These are phyloP conservation scores for Babesia sp. DNA, from an alignment of 169 alveolate species.

Conservation along the genomic window DNA sequence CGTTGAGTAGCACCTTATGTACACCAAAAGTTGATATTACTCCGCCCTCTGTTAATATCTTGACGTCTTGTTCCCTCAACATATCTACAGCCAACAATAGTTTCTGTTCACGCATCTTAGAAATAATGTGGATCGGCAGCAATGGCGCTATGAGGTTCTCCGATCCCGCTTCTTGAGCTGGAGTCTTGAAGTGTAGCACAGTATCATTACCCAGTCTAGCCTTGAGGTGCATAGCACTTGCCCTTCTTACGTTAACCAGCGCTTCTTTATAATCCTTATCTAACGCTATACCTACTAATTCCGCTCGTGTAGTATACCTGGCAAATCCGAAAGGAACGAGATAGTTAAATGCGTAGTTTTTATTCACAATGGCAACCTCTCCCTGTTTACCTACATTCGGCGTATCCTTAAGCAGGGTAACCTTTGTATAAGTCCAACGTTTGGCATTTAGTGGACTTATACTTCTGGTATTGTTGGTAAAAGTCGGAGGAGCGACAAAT, in stretches of 20 bases:
- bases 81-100: constrained; percentile 54
- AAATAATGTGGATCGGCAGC: constrained; percentile 49
- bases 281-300: constrained; percentile 48
- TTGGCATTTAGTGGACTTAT: constrained; percentile 25
- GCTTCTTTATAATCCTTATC: constrained; percentile 61
- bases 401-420: constrained; percentile 64
- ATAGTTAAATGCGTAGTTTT: constrained; percentile 64
- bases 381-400: constrained; percentile 68
- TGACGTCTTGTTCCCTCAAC: constrained; percentile 65
- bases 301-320: constrained; percentile 64
- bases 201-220: constrained; percentile 40
- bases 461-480: not conserved
- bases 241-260: constrained; percentile 46
- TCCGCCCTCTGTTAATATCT: constrained; percentile 51
- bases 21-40: constrained; percentile 41
- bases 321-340: constrained; percentile 71
- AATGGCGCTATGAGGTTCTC: constrained; percentile 35
- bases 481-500: not conserved
- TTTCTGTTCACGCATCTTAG: constrained; percentile 27
- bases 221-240: constrained; percentile 61
- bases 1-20: constrained; percentile 26
- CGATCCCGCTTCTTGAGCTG: constrained; percentile 31
- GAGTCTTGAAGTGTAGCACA: constrained; percentile 51
- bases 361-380: constrained; percentile 46
- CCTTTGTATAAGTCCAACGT: constrained; percentile 46